Conservation (phyloP, 306 rosid species). For the Macrotyloma uniflorum region DNA sequence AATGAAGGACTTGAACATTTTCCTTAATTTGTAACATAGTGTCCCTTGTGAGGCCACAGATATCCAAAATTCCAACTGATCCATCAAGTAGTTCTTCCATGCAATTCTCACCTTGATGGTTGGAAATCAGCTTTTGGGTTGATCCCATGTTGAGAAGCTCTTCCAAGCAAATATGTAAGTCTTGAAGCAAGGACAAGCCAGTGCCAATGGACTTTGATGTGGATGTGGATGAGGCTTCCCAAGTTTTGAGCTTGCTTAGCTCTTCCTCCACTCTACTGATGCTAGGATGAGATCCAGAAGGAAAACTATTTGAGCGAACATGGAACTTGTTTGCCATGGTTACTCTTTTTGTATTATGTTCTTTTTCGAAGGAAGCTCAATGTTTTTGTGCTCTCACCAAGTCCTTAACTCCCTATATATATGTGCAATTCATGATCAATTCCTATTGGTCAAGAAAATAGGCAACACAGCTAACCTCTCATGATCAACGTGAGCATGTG, state of each 20-base stretch:
- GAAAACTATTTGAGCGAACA: constrained; percentile 69
- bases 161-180: constrained; percentile 57
- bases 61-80: constrained; percentile 65
- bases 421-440: constrained; percentile 2
- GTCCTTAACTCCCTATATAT: constrained; percentile 27
- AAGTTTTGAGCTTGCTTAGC: constrained; percentile 51
- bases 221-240: constrained; percentile 50
- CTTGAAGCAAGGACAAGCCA: constrained; percentile 47
- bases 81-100: constrained; percentile 71
- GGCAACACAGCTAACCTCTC: background rate
- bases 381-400: constrained; percentile 29
- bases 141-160: constrained; percentile 67
- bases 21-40: constrained; percentile 52
- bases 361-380: background rate
- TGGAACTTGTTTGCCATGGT: constrained; percentile 58
- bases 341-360: background rate
- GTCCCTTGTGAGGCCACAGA: constrained; percentile 74
- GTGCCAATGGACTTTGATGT: constrained; percentile 44
- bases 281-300: constrained; percentile 73
- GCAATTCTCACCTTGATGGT: constrained; percentile 47
- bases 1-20: constrained; percentile 58
- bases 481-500: constrained; percentile 46
- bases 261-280: constrained; percentile 55
- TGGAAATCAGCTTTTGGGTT: constrained; percentile 55
- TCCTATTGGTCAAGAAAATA: background rate